Evolutionary conservation across 2,329 filamentous ascomycete genomes (phyloP), one percentile per base, ranked within the genome.

Genomic region (Fusarium zealandicum): DNA sequence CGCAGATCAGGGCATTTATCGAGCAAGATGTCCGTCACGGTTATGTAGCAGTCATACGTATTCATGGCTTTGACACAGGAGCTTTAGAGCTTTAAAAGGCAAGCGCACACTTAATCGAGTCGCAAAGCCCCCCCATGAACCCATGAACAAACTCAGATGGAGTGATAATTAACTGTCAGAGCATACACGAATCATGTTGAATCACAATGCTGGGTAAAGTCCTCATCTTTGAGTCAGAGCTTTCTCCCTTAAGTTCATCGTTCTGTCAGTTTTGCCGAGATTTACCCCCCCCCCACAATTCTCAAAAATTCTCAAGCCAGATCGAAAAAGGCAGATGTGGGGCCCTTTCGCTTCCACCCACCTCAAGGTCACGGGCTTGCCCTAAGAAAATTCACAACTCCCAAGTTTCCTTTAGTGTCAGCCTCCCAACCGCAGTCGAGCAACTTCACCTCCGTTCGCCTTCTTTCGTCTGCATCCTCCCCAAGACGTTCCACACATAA

Each of bases 221-320:
- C n/a, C n/a, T n/a, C n/a, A n/a, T n/a, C n/a, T n/a, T n/a, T n/a
- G n/a, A n/a, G n/a, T n/a, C n/a, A n/a, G n/a, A n/a, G n/a, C n/a
- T n/a, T n/a, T n/a, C n/a, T n/a, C n/a, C n/a, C n/a, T n/a, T n/a
- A n/a, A n/a, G n/a, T n/a, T n/a, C n/a, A n/a, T n/a, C n/a, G n/a
- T n/a, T n/a, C 7, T 22, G 20, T 8, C 8, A 7, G 16, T 40
- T 72, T 92, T 82, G 73, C 93, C 90, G 64, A 96, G 79, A 59
- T 87, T 82, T 61, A 93, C 73, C 66, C 65, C 11, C 5, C 38
- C n/a, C 65, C 11, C 5, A 32, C n/a, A 48, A 17, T 30, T 32
- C 51, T 46, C 36, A 45, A 53, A 53, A 53, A 47, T 51, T 53
- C 20, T 47, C 39, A 14, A 5, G 17, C 39, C 12, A 41, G 17